A percentile compares a stretch with the other conserved stretches of the same genome.
phyloP scores from a whole-genome alignment of 116 monocot genomes.

The Trichopus zeylanicus region DNA sequence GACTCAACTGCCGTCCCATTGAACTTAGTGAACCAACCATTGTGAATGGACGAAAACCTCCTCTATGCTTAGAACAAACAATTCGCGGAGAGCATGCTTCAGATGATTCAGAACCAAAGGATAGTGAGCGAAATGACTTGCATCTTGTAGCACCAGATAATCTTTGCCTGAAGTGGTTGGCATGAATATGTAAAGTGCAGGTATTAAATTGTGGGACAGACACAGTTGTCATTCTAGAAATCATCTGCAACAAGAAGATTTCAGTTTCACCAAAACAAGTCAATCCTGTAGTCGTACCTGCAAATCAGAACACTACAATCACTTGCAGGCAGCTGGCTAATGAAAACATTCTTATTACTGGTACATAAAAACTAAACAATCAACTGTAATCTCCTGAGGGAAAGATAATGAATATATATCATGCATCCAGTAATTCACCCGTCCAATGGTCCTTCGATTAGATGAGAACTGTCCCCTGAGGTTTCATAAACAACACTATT shows the following conservation, averaged over 20 bases:
- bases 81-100: slow-evolving; percentile 5
- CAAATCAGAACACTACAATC: too few species aligned
- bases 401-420: too few species aligned
- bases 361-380: too few species aligned
- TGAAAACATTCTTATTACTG: neutral
- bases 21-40: slow-evolving; percentile 31
- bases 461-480: too few species aligned
- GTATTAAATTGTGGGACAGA: neutral
- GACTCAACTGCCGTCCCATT: slow-evolving; percentile 25
- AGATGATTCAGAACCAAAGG: slow-evolving; percentile 14
- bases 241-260: neutral
- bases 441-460: too few species aligned
- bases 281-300: neutral
- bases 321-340: neutral
- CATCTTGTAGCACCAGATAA: slow-evolving; percentile 10
- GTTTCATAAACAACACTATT: too few species aligned
- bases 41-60: slow-evolving; percentile 13
- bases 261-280: neutral
- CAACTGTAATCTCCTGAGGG: neutral
- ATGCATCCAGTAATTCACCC: too few species aligned
- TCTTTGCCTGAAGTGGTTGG: slow-evolving; percentile 11
- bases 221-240: neutral
- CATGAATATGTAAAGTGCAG: neutral
- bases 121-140: slow-evolving; percentile 12
- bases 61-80: slow-evolving; percentile 15